Evolutionary conservation across 768 basidiomycete species (phyloP), one percentile per base, ranked within the genome.

Genomic region (Kwoniella sp.): DNA sequence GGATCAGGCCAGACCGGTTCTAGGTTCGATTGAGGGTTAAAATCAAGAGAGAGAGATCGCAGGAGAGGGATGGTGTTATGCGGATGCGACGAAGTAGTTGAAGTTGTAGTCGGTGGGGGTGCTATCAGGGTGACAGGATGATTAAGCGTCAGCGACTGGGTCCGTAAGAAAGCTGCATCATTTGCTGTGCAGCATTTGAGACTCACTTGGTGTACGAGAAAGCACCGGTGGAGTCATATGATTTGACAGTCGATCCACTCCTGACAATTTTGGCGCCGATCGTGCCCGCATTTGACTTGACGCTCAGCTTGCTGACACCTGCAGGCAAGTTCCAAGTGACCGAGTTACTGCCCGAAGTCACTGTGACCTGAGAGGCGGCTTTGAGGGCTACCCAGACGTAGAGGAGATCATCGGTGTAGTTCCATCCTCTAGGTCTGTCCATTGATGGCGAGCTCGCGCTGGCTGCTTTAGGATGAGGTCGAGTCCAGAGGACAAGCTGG

Each of bases 391-490:
- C 68, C 33, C 76, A 55, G 22, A 63, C 77, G 65, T 77, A 79
- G 24, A 79, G 52, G n/a, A 74, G 67, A 61, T 79, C 78, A 46
- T 77, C 69, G 37, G 77, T 74, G 58, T 68, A 52, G 15, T 73
- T 66, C 47, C 58, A 52, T 24, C 64, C 50, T 9, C 60, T 57
- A 2, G 79, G 79, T 47, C 19, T 50, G 13, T 58, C 48, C 37
- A 71, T 66, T 17, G 71, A 68, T 2, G 77, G 77, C 2, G 57
- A 49, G 7, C 70, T 69, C 1, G 77, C 68, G 22, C 50, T 64
- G 1, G 77, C 79, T 22, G 40, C 59, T 40, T 68, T 71, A 15
- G 78, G 68, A 51, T 80, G 80, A 15, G 79, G 78, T 59, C 80
- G 67, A 27, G 77, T 66, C 70, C 72, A 77, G 24, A 80, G 58